Percentiles rank a stretch among this genome's conserved stretches.
Evolutionary conservation across 2,329 filamentous ascomycete species (phyloP).

Genomic region (Pyricularia grisea): DNA sequence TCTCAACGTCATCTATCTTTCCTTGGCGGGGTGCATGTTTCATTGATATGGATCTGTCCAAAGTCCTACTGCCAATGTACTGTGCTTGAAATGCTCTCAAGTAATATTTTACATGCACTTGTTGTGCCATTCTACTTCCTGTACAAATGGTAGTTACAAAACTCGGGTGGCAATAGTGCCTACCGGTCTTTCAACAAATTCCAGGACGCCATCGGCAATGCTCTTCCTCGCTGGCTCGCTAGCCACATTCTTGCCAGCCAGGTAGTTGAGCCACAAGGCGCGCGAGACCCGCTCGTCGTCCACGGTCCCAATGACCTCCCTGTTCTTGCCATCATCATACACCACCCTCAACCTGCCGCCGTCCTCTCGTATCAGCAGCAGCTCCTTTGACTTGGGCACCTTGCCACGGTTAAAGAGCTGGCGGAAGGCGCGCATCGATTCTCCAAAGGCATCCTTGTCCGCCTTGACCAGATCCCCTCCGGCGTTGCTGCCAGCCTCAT

Average conservation of each 20-base stretch:
- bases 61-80: background rate
- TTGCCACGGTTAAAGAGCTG: slow-evolving; percentile 70
- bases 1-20: background rate
- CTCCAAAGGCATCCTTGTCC: slow-evolving; percentile 55
- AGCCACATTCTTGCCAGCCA: slow-evolving; percentile 78
- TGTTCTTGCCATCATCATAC: slow-evolving; percentile 45
- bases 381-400: slow-evolving; percentile 69
- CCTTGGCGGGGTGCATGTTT: background rate
- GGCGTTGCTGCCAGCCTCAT: background rate
- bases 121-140: background rate
- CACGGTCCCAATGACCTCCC: slow-evolving; percentile 59
- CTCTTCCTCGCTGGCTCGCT: slow-evolving; percentile 73
- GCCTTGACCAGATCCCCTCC: slow-evolving; percentile 15
- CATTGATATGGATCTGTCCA: background rate
- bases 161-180: slow-evolving; percentile 81
- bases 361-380: slow-evolving; percentile 61
- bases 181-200: slow-evolving; percentile 77
- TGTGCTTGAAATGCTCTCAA: background rate
- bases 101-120: background rate
- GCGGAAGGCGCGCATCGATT: slow-evolving; percentile 70
- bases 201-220: slow-evolving; percentile 80
- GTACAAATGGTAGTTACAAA: slow-evolving; percentile 17
- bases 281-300: slow-evolving; percentile 71
- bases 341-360: slow-evolving; percentile 58
- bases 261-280: slow-evolving; percentile 81